Evolutionary conservation across 352 stramenopile species (phyloP), one percentile per base, ranked within the genome.

Genomic region (Phytophthora citrophthora): DNA sequence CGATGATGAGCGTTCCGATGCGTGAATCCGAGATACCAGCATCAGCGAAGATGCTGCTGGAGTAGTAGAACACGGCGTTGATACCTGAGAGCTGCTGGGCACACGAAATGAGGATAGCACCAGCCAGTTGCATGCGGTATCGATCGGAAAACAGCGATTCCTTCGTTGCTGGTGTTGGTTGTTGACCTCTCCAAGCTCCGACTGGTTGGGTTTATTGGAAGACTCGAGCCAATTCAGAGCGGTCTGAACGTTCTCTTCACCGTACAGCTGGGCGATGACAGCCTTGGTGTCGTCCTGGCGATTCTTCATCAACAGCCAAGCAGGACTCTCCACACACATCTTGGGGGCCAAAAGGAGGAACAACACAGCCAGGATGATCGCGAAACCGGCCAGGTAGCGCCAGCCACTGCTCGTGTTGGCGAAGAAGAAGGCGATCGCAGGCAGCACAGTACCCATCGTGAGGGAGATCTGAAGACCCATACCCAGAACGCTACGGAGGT

Each of bases 401-500:
- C 81, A 90, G 15, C 75, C 79, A 10, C 59, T 65, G 50, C 61
- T 70, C 3, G 77, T 82, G 70, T 83, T 72, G 26, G 72, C 70
- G 54, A 85, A 81, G 72, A 85, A 88, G 70, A 88, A 86, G 4
- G 74, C 71, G n/a, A 73, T 68, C 1, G 54, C 71, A 39, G 82
- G 74, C 0, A 81, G 18, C 5, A 88, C 51, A 38, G 83, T 78
- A 20, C 76, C 76, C 54, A 83, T 70, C 3, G 66, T 74, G 50
- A 88, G 63, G 5, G 70, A 76, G 27, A 83, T 74, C 43, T 88
- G 77, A 52, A 84, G 64, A 27, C 72, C 67, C 29, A 69, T 41
- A 23, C 58, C 58, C 8, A 66, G 40, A 45, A 66, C 60, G 41
- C 60, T 61, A 15, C 58, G 58, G 6, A 66, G 49, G 31, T 66